Base-by-base conservation (phyloP, 73 alveolate genomes). In the Paramecium sonneborni region DNA sequence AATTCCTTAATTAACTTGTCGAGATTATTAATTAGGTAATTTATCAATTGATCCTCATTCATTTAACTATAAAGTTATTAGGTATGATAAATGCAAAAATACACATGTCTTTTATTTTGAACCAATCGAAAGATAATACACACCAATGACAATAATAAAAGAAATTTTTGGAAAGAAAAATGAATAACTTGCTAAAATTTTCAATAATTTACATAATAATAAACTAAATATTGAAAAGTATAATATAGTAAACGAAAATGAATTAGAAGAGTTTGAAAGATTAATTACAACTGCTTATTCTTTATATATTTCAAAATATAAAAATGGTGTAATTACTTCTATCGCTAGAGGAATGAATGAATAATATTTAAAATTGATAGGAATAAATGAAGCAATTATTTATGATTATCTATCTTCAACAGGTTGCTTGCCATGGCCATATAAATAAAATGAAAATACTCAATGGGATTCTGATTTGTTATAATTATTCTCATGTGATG, bases 1-100 rank as follows among this genome's bases (percentile, higher is more conserved):
- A 62, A 30, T 62, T 2, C 84, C 84, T 32, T 30, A 30, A 30
- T 24, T 26, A 30, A 9, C 6, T 30, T 7, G 12, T 26, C 6
- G 12, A 24, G 84, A 62, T 26, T 14, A 62, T 26, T 21, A 62
- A 32, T 28, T 62, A 23, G 84, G 84, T 11, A 11, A 28, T 32
- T 32, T 62, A 62, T 30, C 84, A 62, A 26, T 62, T 32, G 84
- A 62, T 62, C 84, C 84, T 62, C 84, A 62, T 32, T 62, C 84
- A 26, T 32, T 30, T 62, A 62, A 62, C 6, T 62, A 62, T 26
- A 62, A 32, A 30, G 84, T 62, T 26, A 62, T 62, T 26, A 26
- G 84, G 44, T 62, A 62, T 62, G 84, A 62, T 62, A 62, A 62
- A 30, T 30, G 84, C 12, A 0, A 62, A 1, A 32, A 26, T 62